Percentiles rank a stretch among this genome's conserved stretches.
Conservation (phyloP, 2,329 filamentous ascomycete species). For the Hymenoscyphus linearis region DNA sequence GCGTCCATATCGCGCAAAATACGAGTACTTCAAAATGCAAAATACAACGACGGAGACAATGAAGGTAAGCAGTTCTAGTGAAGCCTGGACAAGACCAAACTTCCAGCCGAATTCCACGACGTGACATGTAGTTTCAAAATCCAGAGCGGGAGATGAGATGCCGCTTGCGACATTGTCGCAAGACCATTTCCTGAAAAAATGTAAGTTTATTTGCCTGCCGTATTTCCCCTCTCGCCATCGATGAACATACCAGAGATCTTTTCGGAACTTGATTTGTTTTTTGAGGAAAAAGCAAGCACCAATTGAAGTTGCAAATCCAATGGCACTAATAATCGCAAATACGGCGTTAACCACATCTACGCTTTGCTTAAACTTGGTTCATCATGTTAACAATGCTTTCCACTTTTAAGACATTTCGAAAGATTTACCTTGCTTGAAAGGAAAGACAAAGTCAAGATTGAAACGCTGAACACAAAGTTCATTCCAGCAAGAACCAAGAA, state of each 20-base stretch:
- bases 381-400: not conserved
- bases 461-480: slow-evolving; percentile 15
- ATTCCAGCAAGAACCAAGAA: slow-evolving; percentile 15
- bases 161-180: slow-evolving; percentile 18
- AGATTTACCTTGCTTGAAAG: slow-evolving; percentile 16
- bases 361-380: slow-evolving; percentile 16
- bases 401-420: not conserved
- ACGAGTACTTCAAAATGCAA: slow-evolving; percentile 16
- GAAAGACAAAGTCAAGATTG: slow-evolving; percentile 14
- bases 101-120: slow-evolving; percentile 21
- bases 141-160: slow-evolving; percentile 13
- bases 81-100: slow-evolving; percentile 20
- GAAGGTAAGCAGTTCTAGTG: slow-evolving; percentile 21
- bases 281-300: slow-evolving; percentile 18
- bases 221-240: not conserved
- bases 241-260: slow-evolving; percentile 17
- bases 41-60: slow-evolving; percentile 17
- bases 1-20: slow-evolving; percentile 14
- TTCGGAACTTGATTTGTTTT: slow-evolving; percentile 9
- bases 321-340: slow-evolving; percentile 17
- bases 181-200: slow-evolving; percentile 17
- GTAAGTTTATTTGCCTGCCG: not conserved
- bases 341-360: slow-evolving; percentile 15
- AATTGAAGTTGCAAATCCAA: slow-evolving; percentile 20
- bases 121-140: slow-evolving; percentile 19